Base-by-base conservation (phyloP, 2,329 filamentous ascomycete genomes). In the Coniochaeta prunicola region DNA sequence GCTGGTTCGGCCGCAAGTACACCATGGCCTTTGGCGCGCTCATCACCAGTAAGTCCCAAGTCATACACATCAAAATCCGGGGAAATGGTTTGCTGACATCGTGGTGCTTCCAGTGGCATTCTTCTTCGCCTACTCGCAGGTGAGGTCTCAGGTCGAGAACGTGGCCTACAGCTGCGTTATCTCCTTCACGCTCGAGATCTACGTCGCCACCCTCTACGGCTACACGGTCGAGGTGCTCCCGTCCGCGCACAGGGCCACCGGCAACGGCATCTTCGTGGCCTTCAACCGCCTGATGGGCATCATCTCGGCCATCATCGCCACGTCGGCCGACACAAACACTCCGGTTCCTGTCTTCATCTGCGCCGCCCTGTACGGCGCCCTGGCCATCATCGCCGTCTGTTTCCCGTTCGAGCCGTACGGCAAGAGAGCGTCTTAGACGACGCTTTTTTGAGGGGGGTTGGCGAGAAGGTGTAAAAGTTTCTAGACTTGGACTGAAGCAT, bases 201-300 rank as follows among this genome's bases (percentile, higher is more conserved):
- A 87, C 67, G 88, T 87, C 63, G 83, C 82, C 30, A 84, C 81
- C 0, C 72, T 87, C 74, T 74, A 84, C 76, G 62, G 86, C 75
- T 74, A 87, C 78, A 64, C 84, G 60, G 80, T 83, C 28, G 80
- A 85, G 67, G 81, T 85, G 0, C 74, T 90, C 1, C 87, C 87
- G 0, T 85, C 80, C 48, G 87, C 87, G 0, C 88, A 92, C 65
- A 79, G 89, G 3, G 87, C 87, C 0, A 92, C 89, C 0, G 89
- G 89, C 12, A 91, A 90, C 66, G 88, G 87, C 1, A 80, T 91
- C 50, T 83, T 86, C 0, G 88, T 91, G 34, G 86, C 82, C 0
- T 84, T 82, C 62, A 91, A 91, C 64, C 79, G 88, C 1, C 69
- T 91, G 63, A 91, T 91, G 88, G 88, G 88, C 1, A 89, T 91